Base-by-base conservation (phyloP, 176 grass and related monocot species). In the Eragrostis nindensis region DNA sequence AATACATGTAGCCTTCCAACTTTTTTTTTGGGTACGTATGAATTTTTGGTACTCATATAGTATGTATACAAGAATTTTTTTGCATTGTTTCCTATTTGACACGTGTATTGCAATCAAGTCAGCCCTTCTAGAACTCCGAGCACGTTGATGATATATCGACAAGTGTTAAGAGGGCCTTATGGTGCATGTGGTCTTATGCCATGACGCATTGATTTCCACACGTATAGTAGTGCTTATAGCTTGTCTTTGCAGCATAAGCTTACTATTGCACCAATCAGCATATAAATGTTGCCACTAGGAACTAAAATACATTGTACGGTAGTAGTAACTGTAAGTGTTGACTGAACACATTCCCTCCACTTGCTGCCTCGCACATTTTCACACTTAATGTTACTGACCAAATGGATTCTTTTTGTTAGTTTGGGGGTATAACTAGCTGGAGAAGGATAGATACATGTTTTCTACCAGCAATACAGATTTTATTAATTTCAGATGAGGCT, bases 171-270 rank as follows among this genome's bases (percentile, higher is more conserved):
- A 59, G n/a, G n/a, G 10, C n/a, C 0, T 24, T 24, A 59, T 59
- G n/a, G 24, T 59, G n/a, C 55, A 59, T 59, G 55, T 59, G 55
- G 24, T 59, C 55, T 5, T 22, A 57, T 57, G 54, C 2, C 7
- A 24, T 21, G 54, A 57, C 21, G 54, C n/a, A 8, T 24, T 57
- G 21, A 57, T n/a, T 57, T 8, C 6, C 53, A 59, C 55, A 59
- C 55, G n/a, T 25, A 25, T 59, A 59, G 32, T n/a, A 55, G 8
- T 59, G n/a, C 56, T 29, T 8, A n/a, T n/a, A 61, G 32, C 61
- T 56, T 8, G 62, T 17, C 82, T 73, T 75, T 45, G 76, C 76
- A 56, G 67, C 75, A 78, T 70, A 54, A 29, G 53, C 52, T 62
- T 30, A 75, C 27, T 32, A n/a, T 75, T 66, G 48, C 61, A 49